Percentiles rank a stretch among this genome's conserved stretches.
phyloP scores from a whole-genome alignment of 2,329 filamentous ascomycete species.

The Alternaria atra region DNA sequence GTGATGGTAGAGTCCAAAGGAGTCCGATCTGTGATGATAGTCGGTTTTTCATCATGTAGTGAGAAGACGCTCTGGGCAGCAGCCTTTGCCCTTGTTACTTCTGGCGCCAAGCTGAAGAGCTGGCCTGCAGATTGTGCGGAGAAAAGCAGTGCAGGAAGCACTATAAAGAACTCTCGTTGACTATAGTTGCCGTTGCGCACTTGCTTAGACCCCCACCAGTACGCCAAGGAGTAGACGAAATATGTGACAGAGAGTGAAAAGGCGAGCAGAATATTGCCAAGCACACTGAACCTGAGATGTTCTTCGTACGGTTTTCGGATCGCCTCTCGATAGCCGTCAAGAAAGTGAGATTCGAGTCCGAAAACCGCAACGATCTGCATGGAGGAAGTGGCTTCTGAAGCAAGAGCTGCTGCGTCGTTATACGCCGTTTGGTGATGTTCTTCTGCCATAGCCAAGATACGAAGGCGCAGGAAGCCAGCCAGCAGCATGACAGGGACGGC shows the following conservation, averaged over 20 bases:
- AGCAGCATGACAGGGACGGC: constrained; percentile 60
- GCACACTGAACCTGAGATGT: constrained; percentile 51
- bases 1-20: neutral
- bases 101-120: constrained; percentile 57
- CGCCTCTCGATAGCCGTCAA: constrained; percentile 49
- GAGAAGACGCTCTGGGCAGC: constrained; percentile 57
- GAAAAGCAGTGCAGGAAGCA: constrained; percentile 57
- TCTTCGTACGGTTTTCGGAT: constrained; percentile 53
- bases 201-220: constrained; percentile 59
- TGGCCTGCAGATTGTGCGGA: constrained; percentile 58
- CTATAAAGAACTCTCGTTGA: constrained; percentile 56
- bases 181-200: constrained; percentile 55
- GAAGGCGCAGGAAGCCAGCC: constrained; percentile 57
- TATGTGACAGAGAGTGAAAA: constrained; percentile 58
- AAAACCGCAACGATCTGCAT: constrained; percentile 67
- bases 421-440: constrained; percentile 71
- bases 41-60: constrained; percentile 52
- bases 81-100: constrained; percentile 56
- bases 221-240: constrained; percentile 59
- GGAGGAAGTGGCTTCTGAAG: constrained; percentile 71
- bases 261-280: constrained; percentile 55
- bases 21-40: constrained; percentile 43
- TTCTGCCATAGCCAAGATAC: constrained; percentile 66
- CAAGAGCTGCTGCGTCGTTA: constrained; percentile 69
- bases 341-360: constrained; percentile 52